Conservation (phyloP, 192 early-diverging fungal genomes). For the Gamsiella multidivaricata region DNA sequence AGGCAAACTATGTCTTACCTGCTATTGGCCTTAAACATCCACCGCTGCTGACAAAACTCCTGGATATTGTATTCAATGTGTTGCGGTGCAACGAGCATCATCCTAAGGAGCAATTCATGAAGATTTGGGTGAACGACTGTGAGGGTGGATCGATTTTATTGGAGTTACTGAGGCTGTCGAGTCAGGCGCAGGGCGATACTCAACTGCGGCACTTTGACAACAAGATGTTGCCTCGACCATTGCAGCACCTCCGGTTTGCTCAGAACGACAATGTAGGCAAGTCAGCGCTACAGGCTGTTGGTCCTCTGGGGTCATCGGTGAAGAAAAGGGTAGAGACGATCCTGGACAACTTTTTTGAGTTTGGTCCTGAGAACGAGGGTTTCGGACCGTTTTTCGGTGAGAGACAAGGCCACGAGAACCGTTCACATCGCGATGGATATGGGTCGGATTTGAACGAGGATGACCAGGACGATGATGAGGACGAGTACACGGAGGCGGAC, state of each 20-base stretch:
- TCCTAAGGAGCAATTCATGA: slow-evolving; percentile 53
- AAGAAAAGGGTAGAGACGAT: slow-evolving; percentile 53
- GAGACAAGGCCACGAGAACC: slow-evolving; percentile 9
- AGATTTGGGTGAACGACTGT: slow-evolving; percentile 50
- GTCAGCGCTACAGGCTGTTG: background rate
- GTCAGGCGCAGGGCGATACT: background rate
- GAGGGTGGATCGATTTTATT: slow-evolving; percentile 46
- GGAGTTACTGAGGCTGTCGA: slow-evolving; percentile 34
- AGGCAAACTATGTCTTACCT: slow-evolving; percentile 34
- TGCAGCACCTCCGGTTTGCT: slow-evolving; percentile 37
- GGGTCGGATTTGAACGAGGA: slow-evolving; percentile 34
- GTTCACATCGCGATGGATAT: slow-evolving; percentile 19
- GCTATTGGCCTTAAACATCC: slow-evolving; percentile 31
- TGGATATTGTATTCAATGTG: slow-evolving; percentile 51
- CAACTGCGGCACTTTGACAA: slow-evolving; percentile 28
- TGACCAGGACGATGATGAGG: slow-evolving; percentile 42
- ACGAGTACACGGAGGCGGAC: slow-evolving; percentile 3
- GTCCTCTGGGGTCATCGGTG: slow-evolving; percentile 26
- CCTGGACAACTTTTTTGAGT: slow-evolving; percentile 53
- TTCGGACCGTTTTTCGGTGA: slow-evolving; percentile 50
- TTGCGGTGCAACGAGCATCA: slow-evolving; percentile 51
- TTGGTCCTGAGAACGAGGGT: slow-evolving; percentile 52
- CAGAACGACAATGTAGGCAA: slow-evolving; percentile 21
- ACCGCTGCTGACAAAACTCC: slow-evolving; percentile 34
- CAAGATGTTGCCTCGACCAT: slow-evolving; percentile 38